Base-by-base conservation (phyloP, 192 early-diverging fungal species). In the Nowakowskiella sp. region DNA sequence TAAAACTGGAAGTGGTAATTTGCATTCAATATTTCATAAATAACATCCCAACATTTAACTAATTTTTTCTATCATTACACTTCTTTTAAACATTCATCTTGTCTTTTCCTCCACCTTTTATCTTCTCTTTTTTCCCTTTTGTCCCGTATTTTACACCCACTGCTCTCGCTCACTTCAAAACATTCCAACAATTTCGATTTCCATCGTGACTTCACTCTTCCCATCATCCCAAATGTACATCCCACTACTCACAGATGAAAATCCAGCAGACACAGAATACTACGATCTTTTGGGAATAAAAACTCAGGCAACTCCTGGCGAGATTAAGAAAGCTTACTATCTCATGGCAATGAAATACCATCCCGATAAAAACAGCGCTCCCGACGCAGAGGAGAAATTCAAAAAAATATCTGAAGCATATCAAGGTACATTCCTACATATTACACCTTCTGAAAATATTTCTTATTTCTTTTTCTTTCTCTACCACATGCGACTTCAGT, bases 351-450 rank as follows among this genome's bases (percentile, higher is more conserved):
- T 77, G 62, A 82, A 82, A 49, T 90, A 72, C 45, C 95, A 99
- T 56, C 95, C 95, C 0, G 95, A 99, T 77, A 96, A 96, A 64
- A 82, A 78, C 65, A 76, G 85, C 60, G 78, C 81, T 44, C 67
- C 77, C 7, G 68, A 76, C 4, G 86, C 90, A 16, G 88, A 86
- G 61, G 82, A 81, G 43, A 84, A 77, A 81, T 99, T 97, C 61
- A 94, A 99, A 69, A 80, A 79, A 63, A 88, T 99, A 24, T 93
- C 92, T 6, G 92, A 95, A 62, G 96, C 96, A 25, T 97, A 99
- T 64, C 91, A 93, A 70, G 68, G 73, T 75, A 55, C 26, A 26
- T 47, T 52, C 9, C 21, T 10, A 9, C n/a, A n/a, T n/a, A n/a
- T n/a, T n/a, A n/a, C n/a, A n/a, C n/a, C n/a, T n/a, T n/a, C 9